phyloP scores from a whole-genome alignment of 192 early-diverging fungal species.

The Lunasporangiospora selenospora region DNA sequence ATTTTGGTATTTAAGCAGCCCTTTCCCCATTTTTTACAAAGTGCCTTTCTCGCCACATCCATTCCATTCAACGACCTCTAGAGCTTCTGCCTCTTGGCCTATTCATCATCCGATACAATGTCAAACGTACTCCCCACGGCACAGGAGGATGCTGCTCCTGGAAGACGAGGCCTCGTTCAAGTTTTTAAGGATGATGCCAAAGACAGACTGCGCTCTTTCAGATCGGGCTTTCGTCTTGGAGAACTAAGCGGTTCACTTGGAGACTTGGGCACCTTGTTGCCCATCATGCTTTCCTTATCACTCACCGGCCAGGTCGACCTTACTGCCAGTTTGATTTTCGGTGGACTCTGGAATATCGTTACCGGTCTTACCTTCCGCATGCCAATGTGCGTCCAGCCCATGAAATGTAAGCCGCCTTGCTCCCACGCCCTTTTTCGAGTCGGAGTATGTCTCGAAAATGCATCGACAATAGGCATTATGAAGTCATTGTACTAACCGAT shows the following conservation, averaged over 20 bases:
- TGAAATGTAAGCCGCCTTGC: conserved; percentile 71
- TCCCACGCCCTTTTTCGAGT: too few relatives aligned
- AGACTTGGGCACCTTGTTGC: conserved; percentile 84
- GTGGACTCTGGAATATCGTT: conserved; percentile 88
- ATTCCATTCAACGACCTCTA: too few relatives aligned
- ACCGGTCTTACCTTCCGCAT: conserved; percentile 79
- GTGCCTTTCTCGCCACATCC: too few relatives aligned
- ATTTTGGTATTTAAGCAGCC: too few relatives aligned
- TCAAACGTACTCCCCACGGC: conserved; percentile 18
- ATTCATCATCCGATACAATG: too few relatives aligned
- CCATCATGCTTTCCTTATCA: conserved; percentile 85
- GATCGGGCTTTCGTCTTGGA: conserved; percentile 27
- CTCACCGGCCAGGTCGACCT: conserved; percentile 76
- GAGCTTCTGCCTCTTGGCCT: too few relatives aligned
- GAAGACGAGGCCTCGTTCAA: conserved; percentile 1
- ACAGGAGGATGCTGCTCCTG: neutral
- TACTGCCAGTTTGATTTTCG: conserved; percentile 82
- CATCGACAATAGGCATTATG: conserved; percentile 1
- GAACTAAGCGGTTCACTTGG: conserved; percentile 74
- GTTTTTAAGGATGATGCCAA: conserved; percentile 20
- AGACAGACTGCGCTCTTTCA: conserved; percentile 24
- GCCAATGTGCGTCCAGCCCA: conserved; percentile 93
- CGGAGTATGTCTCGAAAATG: neutral
- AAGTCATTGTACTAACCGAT: too few relatives aligned
- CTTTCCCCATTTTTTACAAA: too few relatives aligned